A percentile compares a stretch with the other conserved stretches of the same genome.
Conservation (phyloP, 805 yeast species). For the Candida adriatica region DNA sequence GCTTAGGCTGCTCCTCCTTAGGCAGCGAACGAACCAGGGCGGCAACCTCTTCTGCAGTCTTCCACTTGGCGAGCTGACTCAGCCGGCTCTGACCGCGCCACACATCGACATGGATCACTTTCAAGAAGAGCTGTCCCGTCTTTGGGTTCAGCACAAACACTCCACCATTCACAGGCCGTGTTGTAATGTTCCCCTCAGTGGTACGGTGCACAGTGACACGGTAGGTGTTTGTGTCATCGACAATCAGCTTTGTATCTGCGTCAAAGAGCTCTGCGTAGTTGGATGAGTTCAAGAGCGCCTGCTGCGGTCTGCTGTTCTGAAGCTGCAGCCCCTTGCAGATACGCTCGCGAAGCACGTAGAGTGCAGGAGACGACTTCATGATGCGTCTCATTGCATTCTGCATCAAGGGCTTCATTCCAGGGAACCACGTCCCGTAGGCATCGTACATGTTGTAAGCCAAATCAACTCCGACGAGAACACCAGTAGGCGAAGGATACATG, state of each 20-base stretch:
- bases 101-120: conserved; percentile 86
- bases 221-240: conserved; percentile 93
- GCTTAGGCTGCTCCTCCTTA: conserved; percentile 90
- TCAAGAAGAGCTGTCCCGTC: conserved; percentile 83
- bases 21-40: conserved; percentile 86
- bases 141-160: conserved; percentile 84
- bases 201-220: conserved; percentile 89
- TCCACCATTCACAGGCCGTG: conserved; percentile 91
- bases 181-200: conserved; percentile 85
- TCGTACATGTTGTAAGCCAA: conserved; percentile 94
- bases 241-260: conserved; percentile 73
- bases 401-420: conserved; percentile 83
- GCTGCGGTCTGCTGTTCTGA: conserved; percentile 90
- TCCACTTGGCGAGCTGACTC: conserved; percentile 94
- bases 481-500: conserved; percentile 89
- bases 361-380: conserved; percentile 91
- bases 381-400: conserved; percentile 90
- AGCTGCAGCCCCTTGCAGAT: conserved; percentile 90
- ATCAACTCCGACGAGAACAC: conserved; percentile 85
- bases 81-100: conserved; percentile 97
- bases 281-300: conserved; percentile 79
- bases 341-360: conserved; percentile 87
- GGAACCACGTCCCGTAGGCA: conserved; percentile 97
- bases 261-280: conserved; percentile 88
- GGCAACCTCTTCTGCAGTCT: conserved; percentile 95